Conservation (phyloP, 208 protist genomes). For the Acanthamoeba triangularis region DNA sequence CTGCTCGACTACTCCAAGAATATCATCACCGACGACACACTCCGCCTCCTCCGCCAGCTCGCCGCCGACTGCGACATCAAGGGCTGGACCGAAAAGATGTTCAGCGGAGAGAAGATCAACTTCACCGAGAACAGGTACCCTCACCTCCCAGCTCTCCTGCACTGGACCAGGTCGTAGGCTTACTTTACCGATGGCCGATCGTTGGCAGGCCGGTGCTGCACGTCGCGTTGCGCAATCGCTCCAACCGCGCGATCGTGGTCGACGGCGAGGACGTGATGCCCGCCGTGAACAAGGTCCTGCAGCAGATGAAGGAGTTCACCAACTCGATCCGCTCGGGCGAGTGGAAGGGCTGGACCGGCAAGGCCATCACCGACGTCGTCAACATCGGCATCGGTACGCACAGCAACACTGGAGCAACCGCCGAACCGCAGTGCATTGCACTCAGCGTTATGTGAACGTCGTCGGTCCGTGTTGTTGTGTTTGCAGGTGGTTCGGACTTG, state of each 20-base stretch:
- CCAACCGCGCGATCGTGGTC: constrained; percentile 91
- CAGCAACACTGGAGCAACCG: too few relatives aligned
- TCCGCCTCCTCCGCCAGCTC: constrained; percentile 93
- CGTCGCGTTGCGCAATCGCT: constrained; percentile 97
- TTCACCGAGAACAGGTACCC: constrained; percentile 93
- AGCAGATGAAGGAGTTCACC: constrained; percentile 95
- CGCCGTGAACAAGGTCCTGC: constrained; percentile 95
- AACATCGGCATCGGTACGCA: constrained; percentile 94
- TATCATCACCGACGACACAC: constrained; percentile 96
- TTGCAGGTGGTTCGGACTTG: constrained; percentile 96
- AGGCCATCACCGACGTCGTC: constrained; percentile 96
- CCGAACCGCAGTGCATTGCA: too few relatives aligned
- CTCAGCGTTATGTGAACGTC: too few relatives aligned
- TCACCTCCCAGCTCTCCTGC: neutral
- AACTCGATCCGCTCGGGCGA: constrained; percentile 94
- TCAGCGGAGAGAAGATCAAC: constrained; percentile 97
- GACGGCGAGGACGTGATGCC: constrained; percentile 97
- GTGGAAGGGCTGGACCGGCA: constrained; percentile 97
- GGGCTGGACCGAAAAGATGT: constrained; percentile 94
- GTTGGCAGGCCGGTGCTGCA: constrained; percentile 94
- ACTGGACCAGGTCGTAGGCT: too few relatives aligned
- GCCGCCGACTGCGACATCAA: constrained; percentile 88
- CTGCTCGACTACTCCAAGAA: constrained; percentile 98
- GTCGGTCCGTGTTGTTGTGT: neutral
- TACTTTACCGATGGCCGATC: neutral